phyloP scores from a whole-genome alignment of 768 basidiomycete genomes.

The Leccinellum rugosiceps region DNA sequence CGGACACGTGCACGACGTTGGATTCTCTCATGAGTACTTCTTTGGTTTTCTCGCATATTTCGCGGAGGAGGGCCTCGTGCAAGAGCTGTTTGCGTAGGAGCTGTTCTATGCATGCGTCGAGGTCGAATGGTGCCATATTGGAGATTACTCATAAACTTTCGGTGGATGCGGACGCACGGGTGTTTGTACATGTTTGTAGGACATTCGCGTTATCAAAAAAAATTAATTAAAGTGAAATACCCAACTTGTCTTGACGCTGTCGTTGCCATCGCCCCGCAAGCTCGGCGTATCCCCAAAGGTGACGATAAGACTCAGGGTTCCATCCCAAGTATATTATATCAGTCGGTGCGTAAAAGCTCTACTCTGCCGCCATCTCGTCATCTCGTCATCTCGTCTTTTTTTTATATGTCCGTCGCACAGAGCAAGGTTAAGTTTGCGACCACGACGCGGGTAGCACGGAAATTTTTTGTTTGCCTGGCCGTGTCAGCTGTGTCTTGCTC shows the following conservation, averaged over 20 bases:
- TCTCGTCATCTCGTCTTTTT: conserved; percentile 14
- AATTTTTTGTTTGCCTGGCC: conserved; percentile 25
- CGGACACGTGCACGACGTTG: conserved; percentile 95
- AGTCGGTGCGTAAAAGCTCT: conserved; percentile 15
- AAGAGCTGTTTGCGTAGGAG: conserved; percentile 89
- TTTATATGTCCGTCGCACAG: conserved; percentile 8
- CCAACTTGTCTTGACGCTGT: not conserved
- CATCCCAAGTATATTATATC: conserved; percentile 1
- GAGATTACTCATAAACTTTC: not conserved
- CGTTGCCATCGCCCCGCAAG: conserved; percentile 1
- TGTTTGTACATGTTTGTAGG: conserved; percentile 22
- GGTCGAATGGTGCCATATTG: conserved; percentile 69
- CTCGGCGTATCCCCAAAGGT: conserved; percentile 1
- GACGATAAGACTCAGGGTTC: conserved; percentile 12
- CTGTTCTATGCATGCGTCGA: conserved; percentile 94
- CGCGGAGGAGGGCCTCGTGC: conserved; percentile 89
- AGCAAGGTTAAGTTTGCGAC: conserved; percentile 32
- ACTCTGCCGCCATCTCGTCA: conserved; percentile 4
- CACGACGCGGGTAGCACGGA: conserved; percentile 25
- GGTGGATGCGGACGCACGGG: conserved; percentile 6
- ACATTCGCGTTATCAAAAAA: conserved; percentile 7
- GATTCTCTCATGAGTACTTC: conserved; percentile 99
- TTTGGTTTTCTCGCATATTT: conserved; percentile 99
- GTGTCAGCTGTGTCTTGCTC: conserved; percentile 24
- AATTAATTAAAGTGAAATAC: conserved; percentile 10